phyloP scores from a whole-genome alignment of 2,329 filamentous ascomycete species.

The Colletotrichum echinochloae region DNA sequence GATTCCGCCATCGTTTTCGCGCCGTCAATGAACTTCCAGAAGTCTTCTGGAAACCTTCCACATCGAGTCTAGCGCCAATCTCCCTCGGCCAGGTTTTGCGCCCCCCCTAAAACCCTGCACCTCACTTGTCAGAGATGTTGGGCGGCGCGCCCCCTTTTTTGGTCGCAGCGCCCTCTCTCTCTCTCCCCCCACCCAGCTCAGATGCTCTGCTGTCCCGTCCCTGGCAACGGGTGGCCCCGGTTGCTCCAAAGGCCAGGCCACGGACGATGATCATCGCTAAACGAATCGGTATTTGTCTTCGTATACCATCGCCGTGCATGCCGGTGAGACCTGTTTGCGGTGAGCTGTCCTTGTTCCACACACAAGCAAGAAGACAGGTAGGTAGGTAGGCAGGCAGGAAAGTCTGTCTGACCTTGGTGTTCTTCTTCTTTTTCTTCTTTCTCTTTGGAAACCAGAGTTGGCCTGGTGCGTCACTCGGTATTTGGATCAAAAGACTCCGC shows the following conservation, averaged over 20 bases:
- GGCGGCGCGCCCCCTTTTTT: conserved; percentile 33
- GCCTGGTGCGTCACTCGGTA: conserved; percentile 24
- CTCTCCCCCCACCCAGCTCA: conserved; percentile 7
- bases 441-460: neutral
- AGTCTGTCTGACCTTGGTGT: no score
- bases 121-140: conserved; percentile 36
- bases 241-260: conserved; percentile 3
- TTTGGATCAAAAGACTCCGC: conserved; percentile 20
- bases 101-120: conserved; percentile 28
- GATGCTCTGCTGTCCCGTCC: conserved; percentile 27
- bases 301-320: neutral
- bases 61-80: conserved; percentile 47
- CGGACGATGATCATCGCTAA: conserved; percentile 23
- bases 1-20: conserved; percentile 31
- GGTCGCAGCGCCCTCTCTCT: no score
- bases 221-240: conserved; percentile 17
- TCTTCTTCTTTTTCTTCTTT: neutral
- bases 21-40: conserved; percentile 40
- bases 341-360: neutral
- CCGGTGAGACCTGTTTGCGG: conserved; percentile 22
- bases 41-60: conserved; percentile 54
- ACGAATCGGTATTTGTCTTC: conserved; percentile 7
- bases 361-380: neutral
- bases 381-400: conserved; percentile 3
- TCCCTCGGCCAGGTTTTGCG: conserved; percentile 40